Evolutionary conservation across 441 rosid species (phyloP).

Genomic region (Erysimum cheiri): DNA sequence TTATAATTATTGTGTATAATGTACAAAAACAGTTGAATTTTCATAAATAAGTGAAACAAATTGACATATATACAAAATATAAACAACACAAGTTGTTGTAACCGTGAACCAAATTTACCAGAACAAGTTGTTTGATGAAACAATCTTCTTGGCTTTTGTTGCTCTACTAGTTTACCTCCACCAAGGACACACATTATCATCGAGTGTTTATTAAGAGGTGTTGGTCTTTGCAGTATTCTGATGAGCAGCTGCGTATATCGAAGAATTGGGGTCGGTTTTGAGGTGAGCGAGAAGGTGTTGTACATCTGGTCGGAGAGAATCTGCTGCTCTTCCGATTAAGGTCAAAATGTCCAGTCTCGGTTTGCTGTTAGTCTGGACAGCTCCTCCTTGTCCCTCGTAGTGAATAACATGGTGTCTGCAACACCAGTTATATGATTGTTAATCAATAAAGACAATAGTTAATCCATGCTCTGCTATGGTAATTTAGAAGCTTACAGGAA

Average conservation of each 20-base stretch:
- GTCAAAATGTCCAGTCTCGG: slow-evolving; percentile 81
- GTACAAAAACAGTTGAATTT: background rate
- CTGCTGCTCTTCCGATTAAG: slow-evolving; percentile 69
- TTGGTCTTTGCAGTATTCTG: slow-evolving; percentile 67
- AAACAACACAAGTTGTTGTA: slow-evolving; percentile 16
- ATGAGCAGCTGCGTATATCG: slow-evolving; percentile 90
- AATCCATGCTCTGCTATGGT: background rate
- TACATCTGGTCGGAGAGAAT: slow-evolving; percentile 82
- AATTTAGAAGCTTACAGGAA: slow-evolving; percentile 66
- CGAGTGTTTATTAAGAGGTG: slow-evolving; percentile 27
- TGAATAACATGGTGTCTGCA: slow-evolving; percentile 89
- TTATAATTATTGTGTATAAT: background rate
- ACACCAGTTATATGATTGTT: background rate
- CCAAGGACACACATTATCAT: background rate
- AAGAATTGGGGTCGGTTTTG: slow-evolving; percentile 69
- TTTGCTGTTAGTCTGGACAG: slow-evolving; percentile 87
- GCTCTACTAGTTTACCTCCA: slow-evolving; percentile 24
- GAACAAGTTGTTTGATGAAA: too few relatives aligned
- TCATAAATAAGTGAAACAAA: background rate
- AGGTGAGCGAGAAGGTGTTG: slow-evolving; percentile 89
- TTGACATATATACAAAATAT: slow-evolving; percentile 1
- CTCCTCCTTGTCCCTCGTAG: slow-evolving; percentile 94
- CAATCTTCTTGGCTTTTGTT: background rate
- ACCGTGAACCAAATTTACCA: slow-evolving; percentile 7
- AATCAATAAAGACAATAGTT: background rate